A percentile compares a stretch with the other conserved stretches of the same genome.
Evolutionary conservation across 2,329 filamentous ascomycete species (phyloP).

Genomic region (Akanthomyces lecanii): DNA sequence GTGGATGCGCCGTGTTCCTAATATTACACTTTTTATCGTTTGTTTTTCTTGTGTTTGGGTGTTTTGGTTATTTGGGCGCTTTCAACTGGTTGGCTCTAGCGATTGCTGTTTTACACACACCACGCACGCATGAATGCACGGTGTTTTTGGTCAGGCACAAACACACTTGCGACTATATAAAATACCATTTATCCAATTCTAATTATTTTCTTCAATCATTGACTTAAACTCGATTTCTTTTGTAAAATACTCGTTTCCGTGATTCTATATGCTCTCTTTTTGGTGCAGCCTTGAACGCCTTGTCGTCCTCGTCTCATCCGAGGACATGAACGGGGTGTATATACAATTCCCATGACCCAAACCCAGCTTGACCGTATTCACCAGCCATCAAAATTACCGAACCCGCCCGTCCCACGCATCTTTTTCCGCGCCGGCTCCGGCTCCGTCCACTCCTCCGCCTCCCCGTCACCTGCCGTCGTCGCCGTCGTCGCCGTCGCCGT

Average conservation of each 20-base stretch:
- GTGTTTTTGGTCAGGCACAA: neutral
- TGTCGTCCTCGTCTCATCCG: too few relatives aligned
- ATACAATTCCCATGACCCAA: too few relatives aligned
- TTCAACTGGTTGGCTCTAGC: neutral
- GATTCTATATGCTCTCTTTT: too few relatives aligned
- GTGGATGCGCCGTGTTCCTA: neutral
- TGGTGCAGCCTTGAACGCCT: too few relatives aligned
- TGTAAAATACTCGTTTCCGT: too few relatives aligned
- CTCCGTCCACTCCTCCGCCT: slow-evolving; percentile 53
- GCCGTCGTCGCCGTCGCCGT: slow-evolving; percentile 47
- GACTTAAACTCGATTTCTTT: too few relatives aligned
- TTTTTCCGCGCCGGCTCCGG: slow-evolving; percentile 79
- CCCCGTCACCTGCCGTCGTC: slow-evolving; percentile 47
- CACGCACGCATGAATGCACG: neutral
- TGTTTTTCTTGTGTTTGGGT: neutral
- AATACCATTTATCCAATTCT: neutral
- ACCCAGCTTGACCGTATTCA: slow-evolving; percentile 32
- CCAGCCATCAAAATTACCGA: slow-evolving; percentile 95
- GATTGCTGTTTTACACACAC: neutral
- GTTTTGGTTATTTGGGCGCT: neutral
- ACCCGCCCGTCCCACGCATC: slow-evolving; percentile 64
- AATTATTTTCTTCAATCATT: too few relatives aligned
- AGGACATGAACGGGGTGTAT: too few relatives aligned
- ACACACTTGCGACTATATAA: neutral
- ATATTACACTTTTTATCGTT: neutral